phyloP scores from a whole-genome alignment of 768 basidiomycete genomes.

The Sarcodon sp. region DNA sequence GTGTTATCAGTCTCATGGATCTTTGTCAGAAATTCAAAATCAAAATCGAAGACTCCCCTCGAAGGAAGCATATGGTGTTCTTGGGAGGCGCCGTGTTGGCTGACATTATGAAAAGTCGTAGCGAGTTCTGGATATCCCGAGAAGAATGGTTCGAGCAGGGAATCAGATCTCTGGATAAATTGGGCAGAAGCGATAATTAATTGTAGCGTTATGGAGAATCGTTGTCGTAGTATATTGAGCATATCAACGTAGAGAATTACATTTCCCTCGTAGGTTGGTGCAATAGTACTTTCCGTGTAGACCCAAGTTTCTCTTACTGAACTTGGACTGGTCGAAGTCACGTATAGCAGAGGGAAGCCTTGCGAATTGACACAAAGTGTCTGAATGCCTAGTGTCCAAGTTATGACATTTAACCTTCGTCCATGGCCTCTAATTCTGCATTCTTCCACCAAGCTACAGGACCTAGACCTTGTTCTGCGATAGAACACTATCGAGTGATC shows the following conservation, averaged over 20 bases:
- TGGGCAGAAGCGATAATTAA: slow-evolving; percentile 49
- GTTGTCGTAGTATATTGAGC: no score
- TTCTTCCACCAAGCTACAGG: slow-evolving; percentile 67
- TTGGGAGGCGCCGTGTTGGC: slow-evolving; percentile 96
- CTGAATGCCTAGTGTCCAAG: neutral
- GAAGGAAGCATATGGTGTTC: slow-evolving; percentile 99
- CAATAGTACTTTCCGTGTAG: no score
- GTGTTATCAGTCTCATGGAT: neutral
- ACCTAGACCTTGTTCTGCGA: slow-evolving; percentile 73
- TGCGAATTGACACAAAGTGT: no score
- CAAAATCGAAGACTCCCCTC: slow-evolving; percentile 93
- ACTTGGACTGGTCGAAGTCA: no score
- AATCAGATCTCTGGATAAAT: slow-evolving; percentile 67
- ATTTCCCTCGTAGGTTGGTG: no score
- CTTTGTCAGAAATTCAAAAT: slow-evolving; percentile 94
- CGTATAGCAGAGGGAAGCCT: no score
- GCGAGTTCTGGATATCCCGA: slow-evolving; percentile 91
- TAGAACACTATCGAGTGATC: slow-evolving; percentile 45
- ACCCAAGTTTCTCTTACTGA: no score
- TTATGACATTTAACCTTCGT: slow-evolving; percentile 17
- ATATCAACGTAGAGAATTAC: no score
- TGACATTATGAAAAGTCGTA: slow-evolving; percentile 93
- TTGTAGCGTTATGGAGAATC: no score
- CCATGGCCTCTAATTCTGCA: slow-evolving; percentile 27
- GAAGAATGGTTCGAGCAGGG: slow-evolving; percentile 97